Base-by-base conservation (phyloP, 1,284 basidiomycete genomes). In the Uromyces viciae-fabae region DNA sequence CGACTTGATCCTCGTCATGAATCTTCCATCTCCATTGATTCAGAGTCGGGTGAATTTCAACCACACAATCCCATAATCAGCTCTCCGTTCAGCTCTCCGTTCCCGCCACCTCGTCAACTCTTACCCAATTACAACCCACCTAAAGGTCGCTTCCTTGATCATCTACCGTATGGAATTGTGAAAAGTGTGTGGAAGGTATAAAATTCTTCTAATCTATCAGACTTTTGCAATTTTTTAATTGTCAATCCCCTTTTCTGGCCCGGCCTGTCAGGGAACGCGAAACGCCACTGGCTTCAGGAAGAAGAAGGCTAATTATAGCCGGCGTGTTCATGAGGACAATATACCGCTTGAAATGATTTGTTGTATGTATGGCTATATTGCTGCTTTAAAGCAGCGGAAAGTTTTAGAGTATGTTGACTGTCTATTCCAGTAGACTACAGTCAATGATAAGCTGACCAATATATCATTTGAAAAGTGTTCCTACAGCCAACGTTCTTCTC, bases 271-370 rank as follows among this genome's bases (percentile, higher is more conserved):
- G 75, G 75, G 64, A 56, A 52, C 46, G n/a, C 28, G 36, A 17
- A 78, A 78, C 36, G 38, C 25, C 5, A 40, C 64, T 40, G 62
- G 62, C 11, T 64, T 71, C 42, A 4, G 68, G n/a, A 71, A 5
- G n/a, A 54, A 54, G 62, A 78, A 42, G 38, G 66, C 25, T 9
- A 42, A 71, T 36, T 56, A 46, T 22, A 54, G 60, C 25, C 33
- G 49, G n/a, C 31, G 49, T 15, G 36, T 69, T 38, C 43, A 69
- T 38, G 75, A 69, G 25, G 75, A 78, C 38, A 78, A 78, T 56
- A 22, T 79, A n/a, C 68, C 77, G 15, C 56, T 79, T 8, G 77
- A 79, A 31, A 79, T 79, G 14, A 25, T 79, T 19, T 79, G 77
- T 52, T 60, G 69, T 22, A 58, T 79, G 49, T 56, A 54, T 58